Evolutionary conservation across 192 early-diverging fungal species (phyloP).

Genomic region (Coemansia sp.): DNA sequence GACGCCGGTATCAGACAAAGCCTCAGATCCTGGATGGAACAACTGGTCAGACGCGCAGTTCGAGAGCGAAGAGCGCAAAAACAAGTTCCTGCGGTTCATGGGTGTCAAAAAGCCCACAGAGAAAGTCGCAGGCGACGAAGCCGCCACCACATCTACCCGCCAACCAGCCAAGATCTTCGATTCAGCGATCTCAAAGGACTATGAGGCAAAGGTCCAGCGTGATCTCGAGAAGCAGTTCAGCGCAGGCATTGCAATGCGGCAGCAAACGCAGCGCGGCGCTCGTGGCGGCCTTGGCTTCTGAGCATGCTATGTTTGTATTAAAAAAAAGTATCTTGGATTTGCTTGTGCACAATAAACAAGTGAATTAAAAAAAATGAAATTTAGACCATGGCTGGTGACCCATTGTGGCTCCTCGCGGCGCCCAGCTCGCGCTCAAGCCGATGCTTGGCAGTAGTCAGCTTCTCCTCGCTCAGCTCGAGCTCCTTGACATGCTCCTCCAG

Average conservation of each 20-base stretch:
- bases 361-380: constrained; percentile 11
- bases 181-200: constrained; percentile 46
- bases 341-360: background rate
- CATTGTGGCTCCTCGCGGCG: constrained; percentile 44
- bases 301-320: background rate
- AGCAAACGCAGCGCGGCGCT: constrained; percentile 27
- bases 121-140: background rate
- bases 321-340: background rate
- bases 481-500: constrained; percentile 47
- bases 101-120: constrained; percentile 21
- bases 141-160: background rate
- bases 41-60: constrained; percentile 49
- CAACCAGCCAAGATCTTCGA: constrained; percentile 20
- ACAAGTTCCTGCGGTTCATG: constrained; percentile 52
- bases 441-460: constrained; percentile 43
- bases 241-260: constrained; percentile 29
- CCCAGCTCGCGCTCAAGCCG: constrained; percentile 53
- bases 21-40: constrained; percentile 33
- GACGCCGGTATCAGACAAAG: background rate
- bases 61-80: constrained; percentile 41
- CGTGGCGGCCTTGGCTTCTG: constrained; percentile 48
- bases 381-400: constrained; percentile 30
- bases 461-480: constrained; percentile 44
- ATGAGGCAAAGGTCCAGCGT: constrained; percentile 25
- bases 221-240: constrained; percentile 52